Evolutionary conservation across 2,329 filamentous ascomycete genomes (phyloP), one percentile per base, ranked within the genome.

Genomic region (Phyllosticta citriasiana): DNA sequence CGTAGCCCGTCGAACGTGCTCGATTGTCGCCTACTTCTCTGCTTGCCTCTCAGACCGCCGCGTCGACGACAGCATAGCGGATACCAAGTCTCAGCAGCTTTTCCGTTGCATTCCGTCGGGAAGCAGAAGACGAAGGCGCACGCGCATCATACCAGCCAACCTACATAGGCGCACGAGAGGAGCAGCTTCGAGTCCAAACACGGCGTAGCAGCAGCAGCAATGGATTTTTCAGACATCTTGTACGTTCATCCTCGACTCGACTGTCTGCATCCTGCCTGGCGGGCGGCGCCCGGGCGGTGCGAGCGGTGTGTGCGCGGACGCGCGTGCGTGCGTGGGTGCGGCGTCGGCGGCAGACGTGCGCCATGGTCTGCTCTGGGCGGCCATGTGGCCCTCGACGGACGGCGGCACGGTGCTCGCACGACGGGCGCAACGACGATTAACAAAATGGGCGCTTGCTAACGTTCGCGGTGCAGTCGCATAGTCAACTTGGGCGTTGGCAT

Each of bases 141-240:
- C 16, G 40, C 40, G 40, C 12, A n/a, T n/a, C 40, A 4, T n/a
- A 6, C 40, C 40, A n/a, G 14, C 40, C 40, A 4, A 19, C 40
- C 14, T n/a, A 1, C 14, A n/a, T n/a, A 47, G 40, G 40, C 16
- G 35, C 40, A 6, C 73, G 75, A 33, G 69, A 71, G 10, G 66
- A 74, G 12, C 72, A 71, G 62, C 70, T 69, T 14, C 64, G 73
- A 58, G 73, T 74, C 16, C 62, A 66, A 59, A 68, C 68, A 22
- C 60, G 73, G 50, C 25, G n/a, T 4, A 12, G 25, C 27, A 70
- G 72, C 9, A 12, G 25, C 27, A 70, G 72, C 59, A 76, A 96
- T 96, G 91, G 91, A 96, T 77, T 89, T 91, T 80, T 93, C 90
- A 65, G 91, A 96, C 78, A 87, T 86, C 74, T 95, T 96, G 91